These are phyloP conservation scores for Fraxinus floribunda DNA, from an alignment of 305 asterid species.

Conservation along the genomic window DNA sequence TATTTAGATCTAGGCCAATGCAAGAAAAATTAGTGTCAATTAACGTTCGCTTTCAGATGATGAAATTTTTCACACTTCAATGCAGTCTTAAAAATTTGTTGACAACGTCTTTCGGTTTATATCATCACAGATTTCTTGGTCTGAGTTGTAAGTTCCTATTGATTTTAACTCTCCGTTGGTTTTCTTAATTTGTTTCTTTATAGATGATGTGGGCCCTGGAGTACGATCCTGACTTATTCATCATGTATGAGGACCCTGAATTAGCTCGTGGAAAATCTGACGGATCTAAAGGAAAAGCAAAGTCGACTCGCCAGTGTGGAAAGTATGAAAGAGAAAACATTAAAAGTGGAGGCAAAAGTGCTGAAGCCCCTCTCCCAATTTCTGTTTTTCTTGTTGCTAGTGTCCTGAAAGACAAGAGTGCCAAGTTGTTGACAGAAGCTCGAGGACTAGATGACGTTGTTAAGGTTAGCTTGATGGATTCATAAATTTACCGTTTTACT, in stretches of 20 bases:
- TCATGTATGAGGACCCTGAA: conserved; percentile 57
- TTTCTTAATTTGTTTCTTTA: conserved; percentile 21
- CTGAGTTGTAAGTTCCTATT: conserved; percentile 8
- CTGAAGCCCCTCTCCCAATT: conserved; percentile 66
- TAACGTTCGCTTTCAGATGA: neutral
- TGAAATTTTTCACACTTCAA: neutral
- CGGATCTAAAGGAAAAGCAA: conserved; percentile 57
- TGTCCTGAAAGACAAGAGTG: conserved; percentile 73
- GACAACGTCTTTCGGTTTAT: neutral
- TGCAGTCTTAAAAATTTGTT: neutral
- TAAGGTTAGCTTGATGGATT: conserved; percentile 51
- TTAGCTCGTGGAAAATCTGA: conserved; percentile 45
- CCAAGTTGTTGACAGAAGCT: conserved; percentile 76
- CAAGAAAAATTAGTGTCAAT: neutral
- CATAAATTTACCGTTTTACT: neutral
- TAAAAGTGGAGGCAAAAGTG: conserved; percentile 44
- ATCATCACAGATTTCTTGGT: conserved; percentile 1
- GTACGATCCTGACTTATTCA: conserved; percentile 66
- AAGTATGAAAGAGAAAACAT: conserved; percentile 71
- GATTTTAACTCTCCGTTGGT: neutral
- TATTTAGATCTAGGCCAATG: neutral
- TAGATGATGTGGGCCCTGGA: conserved; percentile 99
- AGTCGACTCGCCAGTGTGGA: conserved; percentile 62
- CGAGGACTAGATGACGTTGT: conserved; percentile 88
- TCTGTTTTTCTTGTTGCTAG: conserved; percentile 89